phyloP scores from a whole-genome alignment of 2,329 filamentous ascomycete species.

The Colletotrichum agaves region DNA sequence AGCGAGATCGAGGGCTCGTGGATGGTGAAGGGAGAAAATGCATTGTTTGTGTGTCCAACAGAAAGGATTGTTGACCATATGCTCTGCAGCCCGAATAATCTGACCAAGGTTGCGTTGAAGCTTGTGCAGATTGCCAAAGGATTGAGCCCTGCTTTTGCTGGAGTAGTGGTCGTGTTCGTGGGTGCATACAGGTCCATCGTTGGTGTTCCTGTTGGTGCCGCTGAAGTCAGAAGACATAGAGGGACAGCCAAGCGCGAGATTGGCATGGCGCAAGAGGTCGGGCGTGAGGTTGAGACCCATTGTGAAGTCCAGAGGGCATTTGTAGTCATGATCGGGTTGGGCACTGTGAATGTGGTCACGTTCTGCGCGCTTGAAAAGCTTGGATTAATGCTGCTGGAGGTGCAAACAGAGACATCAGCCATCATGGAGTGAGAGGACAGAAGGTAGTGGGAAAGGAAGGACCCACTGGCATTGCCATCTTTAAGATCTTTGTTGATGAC shows the following conservation, averaged over 20 bases:
- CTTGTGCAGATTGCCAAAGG: neutral
- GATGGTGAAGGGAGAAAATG: neutral
- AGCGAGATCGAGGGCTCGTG: neutral
- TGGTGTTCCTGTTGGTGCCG: neutral
- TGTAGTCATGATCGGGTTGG: too few relatives aligned
- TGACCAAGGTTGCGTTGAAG: neutral
- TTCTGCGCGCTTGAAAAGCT: too few relatives aligned
- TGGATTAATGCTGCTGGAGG: too few relatives aligned
- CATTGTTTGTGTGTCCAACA: neutral
- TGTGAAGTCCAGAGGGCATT: too few relatives aligned
- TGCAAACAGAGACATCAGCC: too few relatives aligned
- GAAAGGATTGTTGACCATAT: neutral
- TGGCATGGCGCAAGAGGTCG: too few relatives aligned
- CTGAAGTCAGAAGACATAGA: neutral
- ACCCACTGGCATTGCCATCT: too few relatives aligned
- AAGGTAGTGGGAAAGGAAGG: too few relatives aligned
- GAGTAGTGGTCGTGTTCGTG: neutral
- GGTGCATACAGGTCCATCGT: neutral
- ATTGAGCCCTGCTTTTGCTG: neutral
- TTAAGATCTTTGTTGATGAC: too few relatives aligned
- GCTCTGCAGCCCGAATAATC: neutral
- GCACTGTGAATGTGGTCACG: too few relatives aligned
- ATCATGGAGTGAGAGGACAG: too few relatives aligned
- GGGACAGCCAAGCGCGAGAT: neutral
- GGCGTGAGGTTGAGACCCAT: too few relatives aligned